Percentiles rank a stretch among this genome's conserved stretches.
Evolutionary conservation across 1,139 yeast species (phyloP).

Genomic region (Debaryomyces robertsiae): DNA sequence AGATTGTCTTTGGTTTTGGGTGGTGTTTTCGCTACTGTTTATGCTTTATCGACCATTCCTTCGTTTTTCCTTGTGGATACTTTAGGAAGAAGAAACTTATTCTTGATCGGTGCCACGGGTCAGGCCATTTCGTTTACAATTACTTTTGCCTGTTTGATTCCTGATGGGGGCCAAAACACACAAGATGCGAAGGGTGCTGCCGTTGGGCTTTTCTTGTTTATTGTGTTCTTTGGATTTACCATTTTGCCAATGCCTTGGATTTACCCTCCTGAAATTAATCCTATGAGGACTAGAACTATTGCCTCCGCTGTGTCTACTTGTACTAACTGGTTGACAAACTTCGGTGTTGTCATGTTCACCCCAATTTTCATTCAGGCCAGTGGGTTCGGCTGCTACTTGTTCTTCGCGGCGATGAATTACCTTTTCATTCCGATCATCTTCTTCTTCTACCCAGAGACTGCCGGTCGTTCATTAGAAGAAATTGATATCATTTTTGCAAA

Average conservation of each 20-base stretch:
- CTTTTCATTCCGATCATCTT: conserved; percentile 40
- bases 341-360: conserved; percentile 48
- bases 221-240: conserved; percentile 53
- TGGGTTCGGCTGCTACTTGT: conserved; percentile 44
- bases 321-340: conserved; percentile 46
- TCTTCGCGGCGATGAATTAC: conserved; percentile 40
- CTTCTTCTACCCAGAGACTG: conserved; percentile 50
- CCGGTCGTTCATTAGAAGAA: conserved; percentile 48
- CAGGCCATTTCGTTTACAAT: conserved; percentile 41
- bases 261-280: conserved; percentile 61
- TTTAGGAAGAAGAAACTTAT: conserved; percentile 62
- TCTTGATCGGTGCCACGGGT: conserved; percentile 49
- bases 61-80: conserved; percentile 63
- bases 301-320: conserved; percentile 52
- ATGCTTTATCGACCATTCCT: conserved; percentile 59
- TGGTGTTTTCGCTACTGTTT: conserved; percentile 61
- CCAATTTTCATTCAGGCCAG: conserved; percentile 40
- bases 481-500: conserved; percentile 47
- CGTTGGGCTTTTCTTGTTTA: conserved; percentile 53
- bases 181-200: conserved; percentile 47
- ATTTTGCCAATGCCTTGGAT: conserved; percentile 58
- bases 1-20: conserved; percentile 57
- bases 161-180: conserved; percentile 21
- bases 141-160: conserved; percentile 42
- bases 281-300: conserved; percentile 56